phyloP scores from a whole-genome alignment of 192 early-diverging fungal genomes.

The Geranomyces michiganensis region DNA sequence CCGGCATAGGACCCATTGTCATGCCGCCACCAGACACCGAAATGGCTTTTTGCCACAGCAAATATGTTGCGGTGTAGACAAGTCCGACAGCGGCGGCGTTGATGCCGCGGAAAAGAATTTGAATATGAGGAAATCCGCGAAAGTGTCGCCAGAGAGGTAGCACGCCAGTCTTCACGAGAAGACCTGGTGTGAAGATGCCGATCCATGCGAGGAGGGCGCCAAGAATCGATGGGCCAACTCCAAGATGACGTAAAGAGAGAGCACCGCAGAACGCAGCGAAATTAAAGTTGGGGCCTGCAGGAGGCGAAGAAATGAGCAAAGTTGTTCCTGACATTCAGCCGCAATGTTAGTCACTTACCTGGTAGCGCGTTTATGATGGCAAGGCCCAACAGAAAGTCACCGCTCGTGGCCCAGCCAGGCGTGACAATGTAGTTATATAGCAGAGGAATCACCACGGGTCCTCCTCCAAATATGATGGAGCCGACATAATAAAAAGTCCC shows the following conservation, averaged over 20 bases:
- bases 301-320: no score
- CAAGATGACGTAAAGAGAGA: slow-evolving; percentile 47
- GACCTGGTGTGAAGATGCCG: slow-evolving; percentile 65
- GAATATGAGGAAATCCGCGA: slow-evolving; percentile 44
- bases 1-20: not conserved
- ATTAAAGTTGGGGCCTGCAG: slow-evolving; percentile 67
- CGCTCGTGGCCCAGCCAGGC: slow-evolving; percentile 55
- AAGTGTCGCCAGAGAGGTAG: slow-evolving; percentile 66
- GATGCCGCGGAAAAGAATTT: slow-evolving; percentile 58
- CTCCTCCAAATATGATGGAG: slow-evolving; percentile 45
- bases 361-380: slow-evolving; percentile 61
- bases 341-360: not conserved
- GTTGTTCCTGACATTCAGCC: no score
- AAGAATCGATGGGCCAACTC: slow-evolving; percentile 33
- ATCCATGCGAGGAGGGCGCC: slow-evolving; percentile 59
- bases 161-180: slow-evolving; percentile 59
- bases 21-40: slow-evolving; percentile 1
- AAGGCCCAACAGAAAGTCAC: slow-evolving; percentile 66
- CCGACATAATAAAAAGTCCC: slow-evolving; percentile 57
- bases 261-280: slow-evolving; percentile 68
- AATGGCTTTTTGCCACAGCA: slow-evolving; percentile 54
- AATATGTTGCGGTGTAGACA: slow-evolving; percentile 63
- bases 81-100: slow-evolving; percentile 68
- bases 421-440: slow-evolving; percentile 52
- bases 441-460: slow-evolving; percentile 66